Percentiles rank a stretch among this genome's conserved stretches.
Conservation (phyloP, 345 rosid species). For the Salix purpurea region DNA sequence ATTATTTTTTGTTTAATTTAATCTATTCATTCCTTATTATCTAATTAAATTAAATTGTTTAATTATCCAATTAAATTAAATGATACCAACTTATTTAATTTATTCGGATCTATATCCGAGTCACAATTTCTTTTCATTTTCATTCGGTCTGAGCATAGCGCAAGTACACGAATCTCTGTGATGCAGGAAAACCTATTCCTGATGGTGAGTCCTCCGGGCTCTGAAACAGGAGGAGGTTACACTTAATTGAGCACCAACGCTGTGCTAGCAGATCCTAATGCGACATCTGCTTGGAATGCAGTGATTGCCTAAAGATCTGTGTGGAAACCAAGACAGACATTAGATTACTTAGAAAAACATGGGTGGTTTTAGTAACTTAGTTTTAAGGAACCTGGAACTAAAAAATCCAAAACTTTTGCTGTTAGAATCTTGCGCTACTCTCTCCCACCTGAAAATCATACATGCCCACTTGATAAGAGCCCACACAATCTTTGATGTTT, state of each 20-base stretch:
- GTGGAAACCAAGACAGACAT: too few relatives aligned
- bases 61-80: too few relatives aligned
- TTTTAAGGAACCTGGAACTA: conserved; percentile 40
- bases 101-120: too few relatives aligned
- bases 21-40: too few relatives aligned
- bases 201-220: background rate
- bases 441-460: conserved; percentile 53
- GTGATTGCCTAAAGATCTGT: conserved; percentile 27
- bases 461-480: conserved; percentile 65
- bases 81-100: too few relatives aligned
- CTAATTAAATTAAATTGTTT: too few relatives aligned
- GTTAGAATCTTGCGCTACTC: conserved; percentile 48
- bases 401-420: conserved; percentile 55
- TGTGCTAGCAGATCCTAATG: conserved; percentile 66
- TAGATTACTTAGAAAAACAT: too few relatives aligned
- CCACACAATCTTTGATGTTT: conserved; percentile 48
- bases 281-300: conserved; percentile 97
- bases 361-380: conserved; percentile 15
- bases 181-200: background rate
- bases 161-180: too few relatives aligned
- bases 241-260: background rate
- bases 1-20: too few relatives aligned
- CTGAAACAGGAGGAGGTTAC: background rate
- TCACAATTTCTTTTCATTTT: too few relatives aligned
- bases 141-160: too few relatives aligned